Conservation (phyloP, 2,329 filamentous ascomycete species). For the Xenoacremonium recifei region DNA sequence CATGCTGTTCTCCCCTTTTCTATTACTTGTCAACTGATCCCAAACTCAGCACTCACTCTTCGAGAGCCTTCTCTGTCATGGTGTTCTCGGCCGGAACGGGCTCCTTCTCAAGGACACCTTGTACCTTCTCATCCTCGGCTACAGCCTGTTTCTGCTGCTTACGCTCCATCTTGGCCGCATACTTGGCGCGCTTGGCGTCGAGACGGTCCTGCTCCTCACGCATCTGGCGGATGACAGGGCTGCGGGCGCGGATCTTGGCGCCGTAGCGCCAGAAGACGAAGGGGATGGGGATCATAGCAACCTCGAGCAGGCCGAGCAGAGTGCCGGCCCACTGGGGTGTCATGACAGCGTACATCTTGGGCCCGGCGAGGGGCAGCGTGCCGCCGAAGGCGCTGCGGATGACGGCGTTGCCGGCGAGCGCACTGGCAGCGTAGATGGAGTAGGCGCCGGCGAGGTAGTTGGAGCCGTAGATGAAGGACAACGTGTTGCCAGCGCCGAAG, state of each 20-base stretch:
- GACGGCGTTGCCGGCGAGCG: constrained; percentile 77
- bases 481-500: constrained; percentile 74
- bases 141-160: constrained; percentile 8
- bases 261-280: constrained; percentile 72
- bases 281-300: constrained; percentile 74
- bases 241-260: constrained; percentile 50
- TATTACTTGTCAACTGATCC: no score
- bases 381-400: constrained; percentile 72
- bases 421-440: constrained; percentile 77
- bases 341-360: constrained; percentile 66
- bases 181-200: constrained; percentile 30
- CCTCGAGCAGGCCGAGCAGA: constrained; percentile 70
- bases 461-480: constrained; percentile 77
- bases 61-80: not conserved
- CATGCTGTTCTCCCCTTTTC: no score
- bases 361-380: constrained; percentile 72
- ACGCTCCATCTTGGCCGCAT: constrained; percentile 23
- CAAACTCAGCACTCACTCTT: constrained; percentile 1
- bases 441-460: constrained; percentile 81
- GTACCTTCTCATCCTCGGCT: constrained; percentile 1
- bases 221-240: constrained; percentile 45
- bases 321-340: constrained; percentile 79
- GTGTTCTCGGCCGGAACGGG: constrained; percentile 1
- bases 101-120: constrained; percentile 11
- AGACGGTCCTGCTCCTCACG: constrained; percentile 42